A percentile compares a stretch with the other conserved stretches of the same genome.
phyloP scores from a whole-genome alignment of 495 filamentous ascomycete species.

The Xylaria longipes region DNA sequence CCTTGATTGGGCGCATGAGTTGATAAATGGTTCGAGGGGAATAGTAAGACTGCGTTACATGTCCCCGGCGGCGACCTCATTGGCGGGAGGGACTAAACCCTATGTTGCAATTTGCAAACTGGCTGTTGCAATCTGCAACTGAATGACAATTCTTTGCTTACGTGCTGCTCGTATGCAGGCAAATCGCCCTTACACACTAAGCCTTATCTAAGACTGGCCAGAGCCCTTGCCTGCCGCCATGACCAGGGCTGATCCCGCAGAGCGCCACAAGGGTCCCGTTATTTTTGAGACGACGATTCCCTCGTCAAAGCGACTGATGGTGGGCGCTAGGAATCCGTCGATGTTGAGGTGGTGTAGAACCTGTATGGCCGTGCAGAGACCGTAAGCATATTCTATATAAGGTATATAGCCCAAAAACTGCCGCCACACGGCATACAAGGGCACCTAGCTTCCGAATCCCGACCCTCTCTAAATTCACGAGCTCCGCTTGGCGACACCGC shows the following conservation, averaged over 20 bases:
- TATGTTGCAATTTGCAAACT: conserved; percentile 14
- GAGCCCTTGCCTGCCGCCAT: conserved; percentile 23
- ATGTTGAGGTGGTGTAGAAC: conserved; percentile 7
- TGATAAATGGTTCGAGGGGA: conserved; percentile 13
- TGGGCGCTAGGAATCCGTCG: neutral
- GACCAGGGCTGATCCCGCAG: neutral
- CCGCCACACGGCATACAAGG: conserved; percentile 16
- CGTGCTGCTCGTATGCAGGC: neutral
- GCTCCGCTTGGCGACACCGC: conserved; percentile 7
- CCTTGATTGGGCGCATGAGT: conserved; percentile 2
- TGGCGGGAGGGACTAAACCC: conserved; percentile 24
- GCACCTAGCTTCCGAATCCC: conserved; percentile 8
- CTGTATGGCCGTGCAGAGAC: neutral
- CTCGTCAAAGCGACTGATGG: conserved; percentile 7
- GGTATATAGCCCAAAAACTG: conserved; percentile 4
- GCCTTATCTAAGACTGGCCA: conserved; percentile 23
- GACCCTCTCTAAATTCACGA: conserved; percentile 8
- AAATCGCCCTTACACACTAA: conserved; percentile 21
- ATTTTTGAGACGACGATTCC: conserved; percentile 22
- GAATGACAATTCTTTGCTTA: conserved; percentile 25
- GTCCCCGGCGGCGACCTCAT: neutral
- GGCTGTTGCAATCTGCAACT: conserved; percentile 23
- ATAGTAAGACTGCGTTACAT: conserved; percentile 15
- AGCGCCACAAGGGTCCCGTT: conserved; percentile 7
- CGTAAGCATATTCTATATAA: conserved; percentile 25